phyloP scores from a whole-genome alignment of 768 basidiomycete species.

The Leccinellum luteum region DNA sequence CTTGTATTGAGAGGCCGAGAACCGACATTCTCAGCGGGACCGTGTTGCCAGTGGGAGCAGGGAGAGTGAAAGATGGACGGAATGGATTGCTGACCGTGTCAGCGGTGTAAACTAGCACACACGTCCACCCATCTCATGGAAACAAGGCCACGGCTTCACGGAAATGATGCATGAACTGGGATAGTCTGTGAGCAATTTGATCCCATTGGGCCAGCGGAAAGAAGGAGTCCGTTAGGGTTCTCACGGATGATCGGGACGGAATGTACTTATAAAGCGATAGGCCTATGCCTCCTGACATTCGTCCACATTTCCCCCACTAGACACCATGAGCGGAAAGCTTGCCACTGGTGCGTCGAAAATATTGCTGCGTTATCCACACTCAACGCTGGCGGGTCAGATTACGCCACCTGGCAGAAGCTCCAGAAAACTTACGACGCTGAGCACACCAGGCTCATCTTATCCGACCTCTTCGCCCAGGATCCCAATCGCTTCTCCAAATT shows the following conservation, averaged over 20 bases:
- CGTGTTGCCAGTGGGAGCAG: neutral
- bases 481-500: constrained; percentile 84
- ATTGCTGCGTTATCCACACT: neutral
- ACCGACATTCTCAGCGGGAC: neutral
- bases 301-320: constrained; percentile 1
- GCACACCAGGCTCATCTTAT: constrained; percentile 72
- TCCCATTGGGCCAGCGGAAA: constrained; percentile 1
- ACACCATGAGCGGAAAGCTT: constrained; percentile 59
- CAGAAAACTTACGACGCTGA: constrained; percentile 78
- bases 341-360: constrained; percentile 46
- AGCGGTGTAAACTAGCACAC: constrained; percentile 5
- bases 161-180: neutral
- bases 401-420: constrained; percentile 88
- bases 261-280: neutral
- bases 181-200: constrained; percentile 4
- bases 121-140: constrained; percentile 1
- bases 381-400: constrained; percentile 50
- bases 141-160: constrained; percentile 6
- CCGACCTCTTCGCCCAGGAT: constrained; percentile 90
- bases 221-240: constrained; percentile 9
- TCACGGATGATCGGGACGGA: constrained; percentile 18
- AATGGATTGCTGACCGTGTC: constrained; percentile 7
- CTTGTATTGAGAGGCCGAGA: neutral
- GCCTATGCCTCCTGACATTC: constrained; percentile 1
- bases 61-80: neutral